Evolutionary conservation across 75 land plant species (phyloP).

Genomic region (Selaginella tamariscina): DNA sequence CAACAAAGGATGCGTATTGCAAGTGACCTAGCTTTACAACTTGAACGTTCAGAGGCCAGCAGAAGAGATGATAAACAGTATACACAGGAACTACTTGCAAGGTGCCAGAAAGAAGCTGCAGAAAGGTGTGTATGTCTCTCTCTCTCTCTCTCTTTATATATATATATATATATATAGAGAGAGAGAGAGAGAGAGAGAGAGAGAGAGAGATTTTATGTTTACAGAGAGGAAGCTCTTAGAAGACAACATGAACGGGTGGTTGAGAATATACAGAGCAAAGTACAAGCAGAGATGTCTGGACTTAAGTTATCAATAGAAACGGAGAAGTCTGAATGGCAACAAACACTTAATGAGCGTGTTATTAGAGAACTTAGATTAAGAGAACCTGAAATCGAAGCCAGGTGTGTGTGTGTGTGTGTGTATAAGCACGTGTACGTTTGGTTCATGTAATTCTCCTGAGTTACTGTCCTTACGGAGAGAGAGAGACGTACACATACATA

Average conservation of each 20-base stretch:
- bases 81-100: conserved; percentile 22
- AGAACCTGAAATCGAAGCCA: conserved; percentile 17
- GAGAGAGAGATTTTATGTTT: background rate
- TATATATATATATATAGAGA: too few species aligned
- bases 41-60: conserved; percentile 22
- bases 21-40: conserved; percentile 16
- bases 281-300: conserved; percentile 9
- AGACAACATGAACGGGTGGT: conserved; percentile 17
- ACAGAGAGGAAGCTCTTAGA: conserved; percentile 21
- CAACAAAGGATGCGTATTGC: conserved; percentile 24
- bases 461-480: too few species aligned
- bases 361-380: background rate
- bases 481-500: too few species aligned
- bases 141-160: too few species aligned
- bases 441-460: too few species aligned
- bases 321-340: conserved; percentile 7
- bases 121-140: background rate
- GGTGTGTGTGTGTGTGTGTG: background rate
- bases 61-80: conserved; percentile 27
- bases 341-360: conserved; percentile 9
- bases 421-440: background rate
- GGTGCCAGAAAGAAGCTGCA: conserved; percentile 19
- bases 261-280: conserved; percentile 11
- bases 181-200: background rate
- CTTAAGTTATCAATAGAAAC: conserved; percentile 13